Evolutionary conservation across 1,139 yeast genomes (phyloP).

Genomic region (Yamadazyma dushanensis): DNA sequence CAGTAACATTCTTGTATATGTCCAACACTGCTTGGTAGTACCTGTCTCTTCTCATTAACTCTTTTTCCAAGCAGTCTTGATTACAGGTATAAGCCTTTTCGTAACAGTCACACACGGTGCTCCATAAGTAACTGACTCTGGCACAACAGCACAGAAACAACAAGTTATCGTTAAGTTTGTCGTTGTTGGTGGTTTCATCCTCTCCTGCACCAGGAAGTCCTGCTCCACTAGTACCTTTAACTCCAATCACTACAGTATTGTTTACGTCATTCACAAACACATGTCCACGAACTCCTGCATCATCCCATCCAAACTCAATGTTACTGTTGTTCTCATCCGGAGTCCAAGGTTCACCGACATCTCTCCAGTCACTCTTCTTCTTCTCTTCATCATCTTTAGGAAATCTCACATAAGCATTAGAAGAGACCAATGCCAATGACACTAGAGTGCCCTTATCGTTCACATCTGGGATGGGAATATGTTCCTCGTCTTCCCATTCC

Average conservation of each 20-base stretch:
- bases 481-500: constrained; percentile 54
- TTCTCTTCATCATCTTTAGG: constrained; percentile 66
- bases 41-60: constrained; percentile 69
- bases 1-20: constrained; percentile 70
- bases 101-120: constrained; percentile 93
- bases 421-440: constrained; percentile 79
- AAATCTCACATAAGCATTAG: constrained; percentile 83
- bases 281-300: constrained; percentile 85
- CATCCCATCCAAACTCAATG: constrained; percentile 79
- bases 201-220: constrained; percentile 72
- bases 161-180: constrained; percentile 83
- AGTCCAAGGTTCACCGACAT: constrained; percentile 64
- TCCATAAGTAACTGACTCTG: constrained; percentile 87
- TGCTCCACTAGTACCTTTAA: constrained; percentile 93
- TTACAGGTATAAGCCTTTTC: constrained; percentile 84
- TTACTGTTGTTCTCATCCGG: constrained; percentile 36
- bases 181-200: constrained; percentile 76
- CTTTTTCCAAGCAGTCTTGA: constrained; percentile 81
- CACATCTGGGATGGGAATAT: constrained; percentile 67
- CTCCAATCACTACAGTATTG: constrained; percentile 71
- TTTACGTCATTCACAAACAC: constrained; percentile 70
- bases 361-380: constrained; percentile 73
- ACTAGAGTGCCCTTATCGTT: constrained; percentile 72
- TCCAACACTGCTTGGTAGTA: constrained; percentile 83
- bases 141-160: constrained; percentile 97